A percentile compares a stretch with the other conserved stretches of the same genome.
Conservation (phyloP, 176 grass and related monocot genomes). For the Alopecurus myosuroides region DNA sequence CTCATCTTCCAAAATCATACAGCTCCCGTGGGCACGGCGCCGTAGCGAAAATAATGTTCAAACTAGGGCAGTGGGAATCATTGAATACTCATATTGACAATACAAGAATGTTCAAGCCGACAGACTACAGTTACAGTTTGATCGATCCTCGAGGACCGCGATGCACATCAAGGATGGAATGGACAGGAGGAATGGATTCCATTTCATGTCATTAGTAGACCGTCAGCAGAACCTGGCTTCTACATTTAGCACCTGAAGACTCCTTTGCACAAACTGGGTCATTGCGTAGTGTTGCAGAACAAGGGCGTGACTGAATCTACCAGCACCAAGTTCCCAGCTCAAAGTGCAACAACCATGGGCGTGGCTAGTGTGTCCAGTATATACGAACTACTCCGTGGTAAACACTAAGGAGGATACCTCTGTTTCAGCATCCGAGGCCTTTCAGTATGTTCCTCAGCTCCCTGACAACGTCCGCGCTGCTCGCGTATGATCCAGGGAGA, state of each 20-base stretch:
- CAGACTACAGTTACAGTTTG: background rate
- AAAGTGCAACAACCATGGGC: background rate
- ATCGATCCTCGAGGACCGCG: background rate
- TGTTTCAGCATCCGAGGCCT: constrained; percentile 66
- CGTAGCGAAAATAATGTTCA: background rate
- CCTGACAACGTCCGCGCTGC: constrained; percentile 31
- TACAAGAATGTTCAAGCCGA: background rate
- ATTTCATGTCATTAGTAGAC: background rate
- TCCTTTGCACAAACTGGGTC: background rate
- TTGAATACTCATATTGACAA: background rate
- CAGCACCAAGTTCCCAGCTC: background rate
- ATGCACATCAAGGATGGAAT: background rate
- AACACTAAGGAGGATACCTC: background rate
- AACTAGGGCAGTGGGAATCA: background rate
- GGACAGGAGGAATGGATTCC: background rate
- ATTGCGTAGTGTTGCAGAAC: background rate
- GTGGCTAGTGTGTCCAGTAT: background rate
- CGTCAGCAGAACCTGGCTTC: background rate
- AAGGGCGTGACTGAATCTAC: background rate
- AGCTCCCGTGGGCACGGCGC: background rate
- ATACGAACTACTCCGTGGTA: too few relatives aligned
- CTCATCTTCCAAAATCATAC: constrained; percentile 8
- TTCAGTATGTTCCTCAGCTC: constrained; percentile 60
- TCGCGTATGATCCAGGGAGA: constrained; percentile 61
- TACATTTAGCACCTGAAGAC: background rate